These are phyloP conservation scores for Alternaria novae-zelandiae DNA, from an alignment of 2,329 filamentous ascomycete species.

Conservation along the genomic window DNA sequence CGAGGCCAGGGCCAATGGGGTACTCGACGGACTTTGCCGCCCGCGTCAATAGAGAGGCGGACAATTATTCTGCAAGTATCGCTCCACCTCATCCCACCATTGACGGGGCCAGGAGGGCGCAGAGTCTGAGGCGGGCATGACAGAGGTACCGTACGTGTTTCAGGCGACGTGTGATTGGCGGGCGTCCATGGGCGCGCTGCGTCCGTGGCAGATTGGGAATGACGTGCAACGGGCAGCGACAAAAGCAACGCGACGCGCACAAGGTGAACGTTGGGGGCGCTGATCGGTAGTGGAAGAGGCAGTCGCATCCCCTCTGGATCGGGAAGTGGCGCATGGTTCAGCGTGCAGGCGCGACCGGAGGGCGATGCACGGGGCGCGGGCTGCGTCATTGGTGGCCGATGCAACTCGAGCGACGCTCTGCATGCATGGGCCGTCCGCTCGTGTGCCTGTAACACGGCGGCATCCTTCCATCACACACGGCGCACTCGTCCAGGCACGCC, in stretches of 20 bases:
- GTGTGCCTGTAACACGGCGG: background rate
- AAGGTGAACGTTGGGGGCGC: background rate
- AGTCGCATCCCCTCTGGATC: conserved; percentile 13
- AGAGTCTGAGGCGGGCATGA: conserved; percentile 28
- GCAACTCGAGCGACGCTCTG: background rate
- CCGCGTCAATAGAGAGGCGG: conserved; percentile 3
- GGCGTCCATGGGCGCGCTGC: background rate
- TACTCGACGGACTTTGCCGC: conserved; percentile 13
- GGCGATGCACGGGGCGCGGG: conserved; percentile 7
- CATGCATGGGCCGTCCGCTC: background rate
- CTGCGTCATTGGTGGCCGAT: conserved; percentile 20
- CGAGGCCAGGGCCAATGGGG: conserved; percentile 8
- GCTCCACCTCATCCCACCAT: conserved; percentile 10
- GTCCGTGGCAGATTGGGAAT: conserved; percentile 13
- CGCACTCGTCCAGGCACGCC: background rate
- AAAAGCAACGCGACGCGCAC: background rate
- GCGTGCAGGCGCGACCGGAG: conserved; percentile 6
- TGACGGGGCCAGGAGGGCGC: conserved; percentile 2
- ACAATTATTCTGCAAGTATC: background rate
- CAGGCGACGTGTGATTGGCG: background rate
- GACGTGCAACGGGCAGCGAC: conserved; percentile 12
- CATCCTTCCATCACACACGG: background rate
- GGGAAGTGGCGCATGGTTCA: conserved; percentile 9
- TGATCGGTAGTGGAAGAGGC: conserved; percentile 1
- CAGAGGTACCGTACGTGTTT: conserved; percentile 7